Evolutionary conservation across 1,139 yeast species (phyloP).

Genomic region (Taphrina pruni): DNA sequence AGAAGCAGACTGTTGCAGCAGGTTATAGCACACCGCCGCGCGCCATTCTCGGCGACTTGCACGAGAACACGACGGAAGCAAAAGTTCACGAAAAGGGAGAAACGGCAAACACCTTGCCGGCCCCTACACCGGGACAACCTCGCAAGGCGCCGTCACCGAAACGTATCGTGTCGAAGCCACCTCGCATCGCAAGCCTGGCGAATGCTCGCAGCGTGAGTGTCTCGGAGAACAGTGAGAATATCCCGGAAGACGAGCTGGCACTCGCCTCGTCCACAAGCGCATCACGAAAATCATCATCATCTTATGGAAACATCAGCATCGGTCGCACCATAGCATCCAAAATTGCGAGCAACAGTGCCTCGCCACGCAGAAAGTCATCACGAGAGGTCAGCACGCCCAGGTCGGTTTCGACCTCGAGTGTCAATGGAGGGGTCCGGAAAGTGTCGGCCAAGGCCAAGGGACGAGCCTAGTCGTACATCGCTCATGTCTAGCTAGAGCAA

Average conservation of each 20-base stretch:
- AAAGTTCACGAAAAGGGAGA: constrained; percentile 38
- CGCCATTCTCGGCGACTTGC: constrained; percentile 47
- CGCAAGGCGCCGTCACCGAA: constrained; percentile 59
- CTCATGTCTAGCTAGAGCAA: no score
- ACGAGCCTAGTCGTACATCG: constrained; percentile 9
- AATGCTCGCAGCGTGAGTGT: constrained; percentile 3
- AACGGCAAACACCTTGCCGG: constrained; percentile 70
- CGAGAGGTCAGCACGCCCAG: constrained; percentile 37
- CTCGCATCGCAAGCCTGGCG: constrained; percentile 33
- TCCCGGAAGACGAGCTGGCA: constrained; percentile 26
- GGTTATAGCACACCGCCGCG: constrained; percentile 45
- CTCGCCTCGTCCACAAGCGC: constrained; percentile 13
- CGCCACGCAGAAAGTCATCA: constrained; percentile 36
- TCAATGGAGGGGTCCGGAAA: constrained; percentile 36
- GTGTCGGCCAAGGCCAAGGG: constrained; percentile 41
- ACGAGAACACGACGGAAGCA: constrained; percentile 44
- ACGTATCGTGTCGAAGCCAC: constrained; percentile 36
- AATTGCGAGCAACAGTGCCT: constrained; percentile 20
- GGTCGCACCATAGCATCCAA: constrained; percentile 22
- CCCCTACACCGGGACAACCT: constrained; percentile 96
- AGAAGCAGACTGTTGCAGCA: constrained; percentile 56
- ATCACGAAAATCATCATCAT: constrained; percentile 20
- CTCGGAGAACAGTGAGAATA: constrained; percentile 29
- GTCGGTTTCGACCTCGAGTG: constrained; percentile 24
- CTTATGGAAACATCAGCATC: constrained; percentile 25